Percentiles rank a stretch among this genome's conserved stretches.
These are phyloP conservation scores for Coemansia sp. DNA, from an alignment of 192 early-diverging fungal species.

Conservation along the genomic window DNA sequence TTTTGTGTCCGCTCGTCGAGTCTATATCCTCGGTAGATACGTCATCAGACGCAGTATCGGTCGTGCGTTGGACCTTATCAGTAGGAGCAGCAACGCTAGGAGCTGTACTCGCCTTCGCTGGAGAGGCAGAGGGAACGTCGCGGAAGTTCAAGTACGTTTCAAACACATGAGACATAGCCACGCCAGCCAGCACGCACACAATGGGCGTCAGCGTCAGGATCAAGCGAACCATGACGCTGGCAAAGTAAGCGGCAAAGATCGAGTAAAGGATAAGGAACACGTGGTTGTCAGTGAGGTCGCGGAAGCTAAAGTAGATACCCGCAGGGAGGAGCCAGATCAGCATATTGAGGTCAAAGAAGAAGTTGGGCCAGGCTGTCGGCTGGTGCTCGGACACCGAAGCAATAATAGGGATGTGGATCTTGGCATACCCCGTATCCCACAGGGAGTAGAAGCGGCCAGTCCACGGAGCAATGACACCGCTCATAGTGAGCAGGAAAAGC, in stretches of 20 bases:
- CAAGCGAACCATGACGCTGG: conserved; percentile 99
- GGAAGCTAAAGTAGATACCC: conserved; percentile 97
- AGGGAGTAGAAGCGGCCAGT: conserved; percentile 99
- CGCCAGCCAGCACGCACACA: conserved; percentile 91
- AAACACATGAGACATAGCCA: conserved; percentile 84
- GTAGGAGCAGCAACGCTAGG: background rate
- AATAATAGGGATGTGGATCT: conserved; percentile 99
- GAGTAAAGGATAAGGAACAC: conserved; percentile 97
- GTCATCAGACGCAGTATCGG: background rate
- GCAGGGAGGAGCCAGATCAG: conserved; percentile 97
- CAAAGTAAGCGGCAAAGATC: conserved; percentile 99
- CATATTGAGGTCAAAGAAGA: conserved; percentile 98
- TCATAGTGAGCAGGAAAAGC: conserved; percentile 72
- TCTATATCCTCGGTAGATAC: conserved; percentile 1
- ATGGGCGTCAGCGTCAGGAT: conserved; percentile 98
- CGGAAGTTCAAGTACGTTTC: conserved; percentile 74
- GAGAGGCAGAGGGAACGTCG: background rate
- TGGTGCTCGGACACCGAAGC: conserved; percentile 99
- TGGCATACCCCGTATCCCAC: conserved; percentile 99
- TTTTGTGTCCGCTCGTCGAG: conserved; percentile 7
- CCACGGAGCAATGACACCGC: conserved; percentile 93
- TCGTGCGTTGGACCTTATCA: background rate
- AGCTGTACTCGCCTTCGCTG: background rate
- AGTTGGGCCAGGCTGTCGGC: conserved; percentile 98
- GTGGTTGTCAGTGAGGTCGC: conserved; percentile 90